Percentiles rank a stretch among this genome's conserved stretches.
Conservation (phyloP, 345 rosid species). For the Eutrema japonicum region DNA sequence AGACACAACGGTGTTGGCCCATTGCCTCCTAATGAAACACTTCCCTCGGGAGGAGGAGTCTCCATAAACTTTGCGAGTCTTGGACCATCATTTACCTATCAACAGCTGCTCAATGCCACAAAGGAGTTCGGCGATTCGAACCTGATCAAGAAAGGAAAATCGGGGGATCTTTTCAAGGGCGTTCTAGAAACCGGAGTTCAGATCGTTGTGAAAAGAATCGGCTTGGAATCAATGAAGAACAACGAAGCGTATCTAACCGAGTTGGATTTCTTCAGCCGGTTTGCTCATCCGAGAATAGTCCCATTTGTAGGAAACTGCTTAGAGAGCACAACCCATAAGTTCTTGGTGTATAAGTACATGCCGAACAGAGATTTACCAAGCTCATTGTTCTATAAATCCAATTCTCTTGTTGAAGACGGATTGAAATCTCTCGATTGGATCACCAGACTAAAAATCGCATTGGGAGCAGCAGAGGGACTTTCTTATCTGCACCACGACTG, state of each 20-base stretch:
- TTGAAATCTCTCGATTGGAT: constrained; percentile 91
- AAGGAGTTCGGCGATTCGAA: constrained; percentile 59
- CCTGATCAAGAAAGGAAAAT: constrained; percentile 82
- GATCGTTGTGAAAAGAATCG: constrained; percentile 69
- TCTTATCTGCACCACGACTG: constrained; percentile 89
- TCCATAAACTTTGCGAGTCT: constrained; percentile 51
- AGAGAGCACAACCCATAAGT: constrained; percentile 67
- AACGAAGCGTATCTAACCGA: constrained; percentile 62
- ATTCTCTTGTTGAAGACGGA: constrained; percentile 56
- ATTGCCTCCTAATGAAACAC: constrained; percentile 57
- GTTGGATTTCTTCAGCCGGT: constrained; percentile 71
- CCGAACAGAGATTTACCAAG: constrained; percentile 73
- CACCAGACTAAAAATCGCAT: constrained; percentile 84
- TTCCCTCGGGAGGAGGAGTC: constrained; percentile 50
- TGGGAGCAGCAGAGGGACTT: constrained; percentile 89
- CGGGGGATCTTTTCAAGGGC: constrained; percentile 82
- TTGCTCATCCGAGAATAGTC: constrained; percentile 71
- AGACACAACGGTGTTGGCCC: constrained; percentile 58
- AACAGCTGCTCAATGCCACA: constrained; percentile 67
- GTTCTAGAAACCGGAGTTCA: constrained; percentile 60
- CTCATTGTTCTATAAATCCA: constrained; percentile 62
- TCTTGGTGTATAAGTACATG: constrained; percentile 88
- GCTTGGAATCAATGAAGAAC: constrained; percentile 48
- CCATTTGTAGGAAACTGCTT: constrained; percentile 85
- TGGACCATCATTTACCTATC: constrained; percentile 68